Conservation (phyloP, 768 basidiomycete species). For the Boletus pseudopeckii region DNA sequence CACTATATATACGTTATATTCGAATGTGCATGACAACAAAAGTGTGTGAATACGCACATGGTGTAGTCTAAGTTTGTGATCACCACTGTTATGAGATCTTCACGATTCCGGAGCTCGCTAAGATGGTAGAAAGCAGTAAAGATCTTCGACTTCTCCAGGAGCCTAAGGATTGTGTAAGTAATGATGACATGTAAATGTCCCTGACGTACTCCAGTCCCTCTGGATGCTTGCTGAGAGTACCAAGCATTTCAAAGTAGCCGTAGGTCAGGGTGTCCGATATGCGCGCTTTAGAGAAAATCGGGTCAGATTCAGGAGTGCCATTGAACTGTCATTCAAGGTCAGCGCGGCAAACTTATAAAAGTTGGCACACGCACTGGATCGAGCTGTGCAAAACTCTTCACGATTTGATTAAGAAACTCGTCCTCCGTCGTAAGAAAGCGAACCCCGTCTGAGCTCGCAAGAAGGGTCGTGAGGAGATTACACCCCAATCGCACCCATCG, state of each 20-base stretch:
- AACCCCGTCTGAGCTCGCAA: constrained; percentile 79
- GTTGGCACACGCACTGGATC: constrained; percentile 65
- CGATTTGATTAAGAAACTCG: constrained; percentile 77
- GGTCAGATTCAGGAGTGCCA: constrained; percentile 67
- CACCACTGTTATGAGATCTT: constrained; percentile 88
- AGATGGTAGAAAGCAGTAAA: constrained; percentile 97
- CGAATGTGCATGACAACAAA: constrained; percentile 1
- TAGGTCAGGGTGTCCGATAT: constrained; percentile 80
- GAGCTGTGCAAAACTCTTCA: constrained; percentile 84
- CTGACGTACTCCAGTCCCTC: constrained; percentile 83
- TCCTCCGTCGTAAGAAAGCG: constrained; percentile 82
- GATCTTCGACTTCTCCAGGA: constrained; percentile 87
- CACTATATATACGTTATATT: constrained; percentile 45
- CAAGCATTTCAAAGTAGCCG: constrained; percentile 96
- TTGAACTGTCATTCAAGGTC: constrained; percentile 51
- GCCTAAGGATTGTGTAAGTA: constrained; percentile 38
- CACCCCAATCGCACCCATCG: constrained; percentile 88
- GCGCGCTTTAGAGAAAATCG: constrained; percentile 80
- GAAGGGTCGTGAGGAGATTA: constrained; percentile 74
- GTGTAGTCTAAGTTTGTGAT: constrained; percentile 91
- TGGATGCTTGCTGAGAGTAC: constrained; percentile 79
- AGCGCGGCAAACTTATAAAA: neutral
- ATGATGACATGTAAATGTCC: neutral
- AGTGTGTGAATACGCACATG: constrained; percentile 49
- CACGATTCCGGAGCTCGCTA: constrained; percentile 84